Conservation (phyloP, 176 grass and related monocot genomes). For the Dactylis glomerata region DNA sequence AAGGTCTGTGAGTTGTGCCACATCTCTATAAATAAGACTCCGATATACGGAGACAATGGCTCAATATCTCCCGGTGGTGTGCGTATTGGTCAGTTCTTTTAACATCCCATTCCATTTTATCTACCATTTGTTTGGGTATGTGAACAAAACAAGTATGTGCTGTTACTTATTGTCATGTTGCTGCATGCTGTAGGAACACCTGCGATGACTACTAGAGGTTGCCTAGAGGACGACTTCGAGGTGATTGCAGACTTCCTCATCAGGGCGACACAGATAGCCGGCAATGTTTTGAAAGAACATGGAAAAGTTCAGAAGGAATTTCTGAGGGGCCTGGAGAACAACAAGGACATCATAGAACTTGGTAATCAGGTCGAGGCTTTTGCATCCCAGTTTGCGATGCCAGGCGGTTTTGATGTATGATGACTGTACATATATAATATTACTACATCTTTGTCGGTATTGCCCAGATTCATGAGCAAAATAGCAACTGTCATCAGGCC, state of each 20-base stretch:
- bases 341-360: conserved; percentile 70
- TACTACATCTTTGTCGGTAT: conserved; percentile 24
- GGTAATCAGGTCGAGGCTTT: conserved; percentile 68
- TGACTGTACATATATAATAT: conserved; percentile 42
- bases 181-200: conserved; percentile 69
- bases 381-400: conserved; percentile 88
- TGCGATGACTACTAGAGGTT: conserved; percentile 98
- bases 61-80: conserved; percentile 86
- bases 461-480: conserved; percentile 29
- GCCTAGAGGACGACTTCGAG: conserved; percentile 86
- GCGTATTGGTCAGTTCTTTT: conserved; percentile 73
- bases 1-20: conserved; percentile 96
- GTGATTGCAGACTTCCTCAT: conserved; percentile 77
- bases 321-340: conserved; percentile 75
- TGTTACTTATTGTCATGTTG: conserved; percentile 23
- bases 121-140: background rate
- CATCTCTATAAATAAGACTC: conserved; percentile 88
- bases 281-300: conserved; percentile 68
- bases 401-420: conserved; percentile 68
- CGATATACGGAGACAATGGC: conserved; percentile 93
- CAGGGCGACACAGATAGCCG: conserved; percentile 78
- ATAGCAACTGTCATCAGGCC: background rate
- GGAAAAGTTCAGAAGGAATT: conserved; percentile 87
- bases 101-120: background rate
- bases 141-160: background rate